Conservation (phyloP, 1,284 basidiomycete genomes). For the Neolentinus lepideus region DNA sequence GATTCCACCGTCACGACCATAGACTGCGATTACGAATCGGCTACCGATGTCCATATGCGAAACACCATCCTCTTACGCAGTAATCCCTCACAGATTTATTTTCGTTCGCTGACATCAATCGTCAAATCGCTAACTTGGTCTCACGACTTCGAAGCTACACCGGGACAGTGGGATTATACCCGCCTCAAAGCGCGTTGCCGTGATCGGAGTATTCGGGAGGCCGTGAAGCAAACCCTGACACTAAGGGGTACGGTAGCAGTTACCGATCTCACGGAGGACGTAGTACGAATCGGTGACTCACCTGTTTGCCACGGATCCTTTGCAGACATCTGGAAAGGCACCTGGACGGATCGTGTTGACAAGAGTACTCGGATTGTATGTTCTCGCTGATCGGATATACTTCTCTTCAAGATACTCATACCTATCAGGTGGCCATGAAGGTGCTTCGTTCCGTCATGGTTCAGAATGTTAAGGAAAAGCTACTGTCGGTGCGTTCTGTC, state of each 20-base stretch:
- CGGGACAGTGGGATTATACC: slow-evolving; percentile 40
- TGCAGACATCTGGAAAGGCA: slow-evolving; percentile 52
- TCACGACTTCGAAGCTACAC: slow-evolving; percentile 44
- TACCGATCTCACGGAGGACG: slow-evolving; percentile 47
- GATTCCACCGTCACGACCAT: slow-evolving; percentile 13
- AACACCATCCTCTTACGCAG: slow-evolving; percentile 49
- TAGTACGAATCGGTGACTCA: slow-evolving; percentile 26
- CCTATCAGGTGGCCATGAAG: slow-evolving; percentile 44
- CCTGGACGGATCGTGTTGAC: slow-evolving; percentile 39
- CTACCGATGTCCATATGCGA: slow-evolving; percentile 43
- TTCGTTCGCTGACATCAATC: slow-evolving; percentile 41
- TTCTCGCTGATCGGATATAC: background rate
- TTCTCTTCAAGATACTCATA: too few relatives aligned
- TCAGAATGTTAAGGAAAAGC: slow-evolving; percentile 39
- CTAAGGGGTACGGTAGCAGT: slow-evolving; percentile 40
- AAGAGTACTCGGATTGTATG: slow-evolving; percentile 28
- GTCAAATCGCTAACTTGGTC: slow-evolving; percentile 26
- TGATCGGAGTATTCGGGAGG: slow-evolving; percentile 43
- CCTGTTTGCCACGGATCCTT: slow-evolving; percentile 45
- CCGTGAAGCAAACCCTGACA: slow-evolving; percentile 47
- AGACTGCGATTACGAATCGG: slow-evolving; percentile 40
- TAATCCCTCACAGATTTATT: slow-evolving; percentile 37
- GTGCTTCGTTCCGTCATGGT: slow-evolving; percentile 47
- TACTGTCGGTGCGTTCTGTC: slow-evolving; percentile 32
- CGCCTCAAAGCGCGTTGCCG: slow-evolving; percentile 45